These are phyloP conservation scores for Zasmidium citrigriseum DNA, from an alignment of 2,329 filamentous ascomycete genomes.

Conservation along the genomic window DNA sequence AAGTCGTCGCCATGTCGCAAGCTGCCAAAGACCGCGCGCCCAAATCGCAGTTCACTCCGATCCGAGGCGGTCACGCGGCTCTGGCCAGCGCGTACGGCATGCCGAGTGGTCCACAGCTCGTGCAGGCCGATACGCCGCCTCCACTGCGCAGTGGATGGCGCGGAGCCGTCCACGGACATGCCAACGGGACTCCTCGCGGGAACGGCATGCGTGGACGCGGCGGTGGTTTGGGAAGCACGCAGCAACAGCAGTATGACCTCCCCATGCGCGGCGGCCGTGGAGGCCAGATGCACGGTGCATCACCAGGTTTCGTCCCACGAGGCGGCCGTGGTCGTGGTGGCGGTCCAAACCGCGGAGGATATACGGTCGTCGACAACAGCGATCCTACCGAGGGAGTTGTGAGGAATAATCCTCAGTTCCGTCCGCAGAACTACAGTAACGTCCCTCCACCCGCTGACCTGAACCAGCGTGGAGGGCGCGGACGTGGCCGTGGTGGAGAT, in stretches of 20 bases:
- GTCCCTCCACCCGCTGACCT: slow-evolving; percentile 62
- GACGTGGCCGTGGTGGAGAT: slow-evolving; percentile 24
- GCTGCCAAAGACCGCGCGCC: slow-evolving; percentile 33
- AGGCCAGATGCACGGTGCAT: slow-evolving; percentile 27
- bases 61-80: slow-evolving; percentile 31
- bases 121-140: slow-evolving; percentile 56
- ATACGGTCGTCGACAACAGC: slow-evolving; percentile 50
- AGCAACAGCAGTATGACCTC: slow-evolving; percentile 15
- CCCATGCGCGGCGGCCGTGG: slow-evolving; percentile 36
- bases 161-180: slow-evolving; percentile 55
- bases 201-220: slow-evolving; percentile 38
- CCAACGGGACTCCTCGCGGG: slow-evolving; percentile 36
- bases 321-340: slow-evolving; percentile 28
- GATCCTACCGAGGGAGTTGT: slow-evolving; percentile 57
- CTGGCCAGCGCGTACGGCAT: slow-evolving; percentile 55
- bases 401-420: slow-evolving; percentile 58
- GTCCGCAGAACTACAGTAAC: slow-evolving; percentile 54
- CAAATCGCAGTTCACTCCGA: slow-evolving; percentile 25
- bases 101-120: slow-evolving; percentile 62
- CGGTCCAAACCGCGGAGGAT: slow-evolving; percentile 42
- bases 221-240: slow-evolving; percentile 35
- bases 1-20: slow-evolving; percentile 66
- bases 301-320: slow-evolving; percentile 22
- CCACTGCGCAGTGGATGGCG: slow-evolving; percentile 61
- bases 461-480: slow-evolving; percentile 40